Evolutionary conservation across 2,329 filamentous ascomycete species (phyloP), one percentile per base, ranked within the genome.

Genomic region (Cladophialophora yegresii): DNA sequence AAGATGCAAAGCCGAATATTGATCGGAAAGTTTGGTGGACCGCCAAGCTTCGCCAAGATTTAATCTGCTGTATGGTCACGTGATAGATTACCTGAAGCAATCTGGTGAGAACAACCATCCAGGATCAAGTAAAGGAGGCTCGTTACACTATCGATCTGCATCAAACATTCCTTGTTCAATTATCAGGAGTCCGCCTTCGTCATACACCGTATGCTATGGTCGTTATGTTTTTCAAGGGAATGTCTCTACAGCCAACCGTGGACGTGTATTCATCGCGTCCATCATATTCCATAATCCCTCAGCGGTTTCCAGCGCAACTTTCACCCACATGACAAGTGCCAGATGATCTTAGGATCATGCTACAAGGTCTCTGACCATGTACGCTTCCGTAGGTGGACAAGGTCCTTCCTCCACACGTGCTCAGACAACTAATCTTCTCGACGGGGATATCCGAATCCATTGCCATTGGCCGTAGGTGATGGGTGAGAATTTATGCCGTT

Each of bases 401-500:
- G 16, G 40, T 12, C 40, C 13, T 23, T 30, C 13, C 23, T 51
- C 30, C 32, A 10, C 4, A 9, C 26, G 30, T 50, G 32, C 23
- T 23, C 40, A 55, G 49, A 36, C 30, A 23, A 20, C 40, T 45
- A 58, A 57, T 33, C 49, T 53, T 58, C 50, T 58, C 55, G 63
- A 59, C 54, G 63, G 58, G 54, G 22, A 58, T 64, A 61, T 47
- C 61, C 66, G 55, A 63, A 58, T 54, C 61, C 57, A 30, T 63
- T 64, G 22, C 54, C 58, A 30, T 66, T 66, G 49, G 56, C 20
- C 43, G 54, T 36, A 20, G 56, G 61, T 30, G 67, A 49, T 9
- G 55, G 9, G 47, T 65, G 64, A 47, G 67, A 32, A 50, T 36
- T 61, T 10, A 66, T 55, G 53, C 67, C 67, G 40, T 69, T 69